Base-by-base conservation (phyloP, 768 basidiomycete genomes). In the Pisolithus marmoratus region DNA sequence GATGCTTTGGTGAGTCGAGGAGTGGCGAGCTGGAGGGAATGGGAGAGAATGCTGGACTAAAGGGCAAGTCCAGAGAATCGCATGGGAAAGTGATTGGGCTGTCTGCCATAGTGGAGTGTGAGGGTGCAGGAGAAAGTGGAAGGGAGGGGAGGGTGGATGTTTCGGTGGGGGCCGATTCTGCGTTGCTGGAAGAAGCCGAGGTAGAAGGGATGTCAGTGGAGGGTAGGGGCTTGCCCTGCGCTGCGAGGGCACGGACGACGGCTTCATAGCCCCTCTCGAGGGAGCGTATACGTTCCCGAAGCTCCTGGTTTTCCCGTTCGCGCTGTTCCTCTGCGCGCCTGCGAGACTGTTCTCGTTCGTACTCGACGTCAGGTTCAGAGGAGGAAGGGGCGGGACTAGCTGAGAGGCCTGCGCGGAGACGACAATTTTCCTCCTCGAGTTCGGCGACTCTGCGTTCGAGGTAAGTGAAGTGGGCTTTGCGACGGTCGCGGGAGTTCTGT, bases 401-500 rank as follows among this genome's bases (percentile, higher is more conserved):
- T 22, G 69, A 43, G 44, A 70, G 63, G 58, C 82, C 80, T 11
- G 84, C 79, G 4, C 85, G 79, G 23, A 90, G 80, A 40, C 78
- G 79, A 36, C 83, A 71, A 68, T 95, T 94, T 75, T 94, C 92
- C 51, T 85, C 85, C 72, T 90, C 86, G 51, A 90, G 84, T 65
- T 87, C 83, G 12, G 74, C 65, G 4, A 90, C 87, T 43, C 84
- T 67, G 36, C 70, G 77, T 64, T 88, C 84, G 38, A 91, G 84
- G 57, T 73, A 75, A 1, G 72, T 50, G 64, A 86, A 91, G 57
- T 94, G 90, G 15, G 84, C 85, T 69, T 95, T 95, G 51, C 91
- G 81, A 59, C 88, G 80, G 72, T 95, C 93, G 42, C 93, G 84
- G 11, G 88, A 90, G 72, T 93, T 88, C 75, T 95, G 93, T 5